Evolutionary conservation across 805 yeast genomes (phyloP).

Genomic region (Metschnikowia hibisci): DNA sequence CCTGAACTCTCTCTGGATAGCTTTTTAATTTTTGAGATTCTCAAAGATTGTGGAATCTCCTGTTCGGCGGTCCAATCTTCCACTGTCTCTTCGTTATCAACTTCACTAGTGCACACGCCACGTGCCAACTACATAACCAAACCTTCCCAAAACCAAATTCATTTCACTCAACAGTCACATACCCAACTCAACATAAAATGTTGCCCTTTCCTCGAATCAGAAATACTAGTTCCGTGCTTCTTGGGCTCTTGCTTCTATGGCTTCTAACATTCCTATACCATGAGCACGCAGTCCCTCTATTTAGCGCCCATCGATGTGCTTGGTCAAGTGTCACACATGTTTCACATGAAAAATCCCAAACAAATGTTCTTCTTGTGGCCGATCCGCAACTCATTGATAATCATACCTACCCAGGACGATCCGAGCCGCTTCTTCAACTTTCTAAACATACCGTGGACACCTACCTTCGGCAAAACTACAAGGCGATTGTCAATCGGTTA

Average conservation of each 20-base stretch:
- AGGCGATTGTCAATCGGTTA: conserved; percentile 27
- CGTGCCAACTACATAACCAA: too few relatives aligned
- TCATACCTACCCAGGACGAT: conserved; percentile 43
- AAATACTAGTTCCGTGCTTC: conserved; percentile 26
- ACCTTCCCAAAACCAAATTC: not conserved
- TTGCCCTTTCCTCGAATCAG: conserved; percentile 16
- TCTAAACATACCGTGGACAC: conserved; percentile 41
- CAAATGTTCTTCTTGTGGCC: conserved; percentile 36
- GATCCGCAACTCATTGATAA: conserved; percentile 44
- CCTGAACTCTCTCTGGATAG: too few relatives aligned
- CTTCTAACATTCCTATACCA: conserved; percentile 27
- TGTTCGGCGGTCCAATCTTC: too few relatives aligned
- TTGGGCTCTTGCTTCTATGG: conserved; percentile 26
- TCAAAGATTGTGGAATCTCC: too few relatives aligned
- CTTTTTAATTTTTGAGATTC: too few relatives aligned
- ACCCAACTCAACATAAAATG: not conserved
- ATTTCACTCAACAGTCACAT: not conserved
- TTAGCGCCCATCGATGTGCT: conserved; percentile 25
- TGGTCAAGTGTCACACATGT: conserved; percentile 25
- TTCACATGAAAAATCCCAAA: conserved; percentile 6
- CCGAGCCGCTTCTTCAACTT: conserved; percentile 25
- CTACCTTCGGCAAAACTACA: conserved; percentile 36
- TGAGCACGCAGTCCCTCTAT: conserved; percentile 30
- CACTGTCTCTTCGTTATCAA: too few relatives aligned
- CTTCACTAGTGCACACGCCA: too few relatives aligned